phyloP scores from a whole-genome alignment of 208 protist genomes.

The Trypanosoma vivax region DNA sequence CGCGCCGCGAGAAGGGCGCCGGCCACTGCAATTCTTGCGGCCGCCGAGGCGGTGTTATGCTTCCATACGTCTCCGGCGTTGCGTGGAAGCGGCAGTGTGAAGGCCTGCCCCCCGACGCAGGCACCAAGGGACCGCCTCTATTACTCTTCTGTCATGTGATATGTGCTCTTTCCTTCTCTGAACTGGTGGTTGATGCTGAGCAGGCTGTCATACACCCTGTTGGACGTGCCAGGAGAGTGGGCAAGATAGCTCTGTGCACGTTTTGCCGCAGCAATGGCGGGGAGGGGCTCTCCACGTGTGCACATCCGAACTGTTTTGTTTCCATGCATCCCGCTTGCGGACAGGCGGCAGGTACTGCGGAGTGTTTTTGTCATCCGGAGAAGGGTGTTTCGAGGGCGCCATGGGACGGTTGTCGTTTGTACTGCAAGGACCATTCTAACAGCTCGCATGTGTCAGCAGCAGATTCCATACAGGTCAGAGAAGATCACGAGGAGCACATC shows the following conservation, averaged over 20 bases:
- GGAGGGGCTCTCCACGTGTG: slow-evolving; percentile 36
- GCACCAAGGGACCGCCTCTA: neutral
- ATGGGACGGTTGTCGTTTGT: slow-evolving; percentile 54
- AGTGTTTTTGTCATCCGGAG: slow-evolving; percentile 25
- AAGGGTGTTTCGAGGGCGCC: neutral
- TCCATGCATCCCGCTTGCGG: slow-evolving; percentile 70
- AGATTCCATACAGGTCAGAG: slow-evolving; percentile 22
- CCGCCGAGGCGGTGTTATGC: slow-evolving; percentile 47
- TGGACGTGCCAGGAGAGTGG: slow-evolving; percentile 25
- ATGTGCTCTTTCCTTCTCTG: slow-evolving; percentile 49
- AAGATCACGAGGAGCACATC: slow-evolving; percentile 38
- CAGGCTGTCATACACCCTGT: slow-evolving; percentile 4
- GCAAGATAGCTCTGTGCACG: slow-evolving; percentile 33
- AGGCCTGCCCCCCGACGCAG: neutral
- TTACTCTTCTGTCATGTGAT: slow-evolving; percentile 45
- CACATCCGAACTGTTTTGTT: slow-evolving; percentile 58
- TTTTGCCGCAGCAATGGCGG: slow-evolving; percentile 40
- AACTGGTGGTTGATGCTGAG: slow-evolving; percentile 29
- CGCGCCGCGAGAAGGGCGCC: slow-evolving; percentile 19
- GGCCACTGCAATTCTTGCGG: slow-evolving; percentile 40
- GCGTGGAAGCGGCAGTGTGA: slow-evolving; percentile 4
- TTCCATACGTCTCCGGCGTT: slow-evolving; percentile 27
- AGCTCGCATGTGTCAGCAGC: slow-evolving; percentile 22
- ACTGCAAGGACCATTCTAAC: slow-evolving; percentile 60
- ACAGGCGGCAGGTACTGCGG: slow-evolving; percentile 38